Base-by-base conservation (phyloP, 1,139 yeast genomes). In the Suhomyces kunorum region DNA sequence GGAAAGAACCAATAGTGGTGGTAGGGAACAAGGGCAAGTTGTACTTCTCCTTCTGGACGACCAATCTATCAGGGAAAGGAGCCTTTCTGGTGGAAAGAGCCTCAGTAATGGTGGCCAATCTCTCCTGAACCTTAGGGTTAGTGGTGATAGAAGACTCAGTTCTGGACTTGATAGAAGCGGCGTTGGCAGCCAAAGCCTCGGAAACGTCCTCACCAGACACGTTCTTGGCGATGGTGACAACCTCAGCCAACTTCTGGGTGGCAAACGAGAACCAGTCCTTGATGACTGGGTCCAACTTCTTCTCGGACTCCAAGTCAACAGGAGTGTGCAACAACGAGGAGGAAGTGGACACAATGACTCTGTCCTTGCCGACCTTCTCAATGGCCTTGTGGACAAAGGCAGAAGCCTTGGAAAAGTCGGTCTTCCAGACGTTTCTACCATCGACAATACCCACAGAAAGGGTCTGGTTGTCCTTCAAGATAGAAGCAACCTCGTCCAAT, bases 371-470 rank as follows among this genome's bases (percentile, higher is more conserved):
- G 56, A 90, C 75, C 74, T 85, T 83, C 56, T 72, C 82, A 61
- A 86, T 77, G 56, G 96, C 97, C 70, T 81, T 78, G 67, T 83
- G 76, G 58, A 89, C 95, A 51, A 84, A 66, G 53, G 73, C 85
- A 61, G 89, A 74, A 53, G 98, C 95, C 74, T 82, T 81, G 61
- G 92, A 69, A 61, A 84, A 87, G 77, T 92, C 87, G 68, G 95
- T 85, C 81, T 92, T 92, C 98, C 98, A 92, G 73, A 92, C 87
- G 83, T 92, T 92, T 83, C 98, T 89, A 76, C 98, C 98, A 61
- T 88, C 95, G 60, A 92, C 92, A 59, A 92, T 81, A 87, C 98
- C 98, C 53, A 85, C 96, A 51, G 98, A 90, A 64, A 92, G 78
- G 51, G 78, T 72, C 78, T 92, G 96, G 48, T 60, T 56, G 56